These are phyloP conservation scores for Naganishia randhawae DNA, from an alignment of 768 basidiomycete species.

Conservation along the genomic window DNA sequence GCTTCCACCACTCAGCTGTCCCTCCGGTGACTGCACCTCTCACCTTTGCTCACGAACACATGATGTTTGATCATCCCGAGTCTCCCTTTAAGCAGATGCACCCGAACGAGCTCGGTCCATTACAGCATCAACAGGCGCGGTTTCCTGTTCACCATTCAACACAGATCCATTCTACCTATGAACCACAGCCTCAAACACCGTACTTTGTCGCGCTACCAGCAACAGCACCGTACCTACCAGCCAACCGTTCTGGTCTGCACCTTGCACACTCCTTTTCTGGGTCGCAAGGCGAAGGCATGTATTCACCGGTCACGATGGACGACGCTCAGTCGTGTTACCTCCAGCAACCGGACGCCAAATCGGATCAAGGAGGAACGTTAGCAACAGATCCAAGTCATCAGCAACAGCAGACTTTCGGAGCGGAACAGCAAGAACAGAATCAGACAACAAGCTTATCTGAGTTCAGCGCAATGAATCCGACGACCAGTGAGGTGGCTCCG, in stretches of 20 bases:
- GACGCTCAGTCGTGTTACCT: neutral
- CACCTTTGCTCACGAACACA: neutral
- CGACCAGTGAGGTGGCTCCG: neutral
- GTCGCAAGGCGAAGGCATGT: neutral
- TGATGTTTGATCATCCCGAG: neutral
- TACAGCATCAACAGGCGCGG: neutral
- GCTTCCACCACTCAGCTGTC: neutral
- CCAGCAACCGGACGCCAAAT: neutral
- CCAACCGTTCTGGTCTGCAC: neutral
- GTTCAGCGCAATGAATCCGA: neutral
- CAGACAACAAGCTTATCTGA: neutral
- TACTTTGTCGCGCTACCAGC: neutral
- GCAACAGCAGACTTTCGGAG: neutral
- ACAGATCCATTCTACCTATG: neutral
- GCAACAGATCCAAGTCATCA: neutral
- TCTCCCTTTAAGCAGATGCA: slow-evolving; percentile 1
- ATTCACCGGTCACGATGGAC: slow-evolving; percentile 2
- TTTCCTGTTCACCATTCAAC: neutral
- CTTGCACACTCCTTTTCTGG: neutral
- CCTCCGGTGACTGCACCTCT: slow-evolving; percentile 10
- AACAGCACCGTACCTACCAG: neutral
- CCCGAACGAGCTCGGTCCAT: neutral
- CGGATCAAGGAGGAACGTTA: neutral
- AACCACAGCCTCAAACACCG: neutral
- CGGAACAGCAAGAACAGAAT: slow-evolving; percentile 3